Percentiles rank a stretch among this genome's conserved stretches.
Conservation (phyloP, 2,329 filamentous ascomycete genomes). For the Fulvia fulva region DNA sequence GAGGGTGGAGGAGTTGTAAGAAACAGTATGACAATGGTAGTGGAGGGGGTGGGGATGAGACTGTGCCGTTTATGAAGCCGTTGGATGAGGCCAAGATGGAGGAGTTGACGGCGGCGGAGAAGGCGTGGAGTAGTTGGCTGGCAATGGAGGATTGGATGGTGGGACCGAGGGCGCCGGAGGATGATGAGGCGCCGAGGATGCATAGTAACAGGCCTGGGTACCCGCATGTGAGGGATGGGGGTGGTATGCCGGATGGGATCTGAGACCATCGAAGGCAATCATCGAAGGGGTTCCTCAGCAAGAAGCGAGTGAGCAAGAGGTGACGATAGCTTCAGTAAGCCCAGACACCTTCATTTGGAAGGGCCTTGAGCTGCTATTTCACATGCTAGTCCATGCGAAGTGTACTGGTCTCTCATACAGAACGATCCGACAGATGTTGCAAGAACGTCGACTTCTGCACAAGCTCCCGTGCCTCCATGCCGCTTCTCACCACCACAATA, state of each 20-base stretch:
- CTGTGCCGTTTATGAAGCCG: slow-evolving; percentile 80
- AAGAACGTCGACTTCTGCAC: too few species aligned
- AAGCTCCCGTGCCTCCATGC: too few species aligned
- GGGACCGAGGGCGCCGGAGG: slow-evolving; percentile 66
- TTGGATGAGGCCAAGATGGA: slow-evolving; percentile 66
- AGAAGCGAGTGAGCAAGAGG: background rate
- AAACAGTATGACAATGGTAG: slow-evolving; percentile 69
- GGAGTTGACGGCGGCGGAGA: slow-evolving; percentile 79
- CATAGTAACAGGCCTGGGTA: background rate
- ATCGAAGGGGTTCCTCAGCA: too few species aligned
- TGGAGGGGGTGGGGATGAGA: slow-evolving; percentile 66
- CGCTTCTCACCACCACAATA: background rate
- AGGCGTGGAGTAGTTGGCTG: slow-evolving; percentile 88
- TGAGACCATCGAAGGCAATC: too few species aligned
- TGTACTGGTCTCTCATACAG: too few species aligned
- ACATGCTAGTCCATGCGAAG: too few species aligned
- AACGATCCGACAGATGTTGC: too few species aligned
- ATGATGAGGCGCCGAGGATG: slow-evolving; percentile 3
- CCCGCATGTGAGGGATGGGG: background rate
- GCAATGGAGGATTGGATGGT: slow-evolving; percentile 99
- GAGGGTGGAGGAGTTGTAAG: slow-evolving; percentile 85
- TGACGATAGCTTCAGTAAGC: too few species aligned
- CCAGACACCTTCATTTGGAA: too few species aligned
- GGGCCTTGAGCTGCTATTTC: too few species aligned
- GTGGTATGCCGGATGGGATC: slow-evolving; percentile 6